These are phyloP conservation scores for Alternaria gaisen DNA, from an alignment of 2,329 filamentous ascomycete species.

Conservation along the genomic window DNA sequence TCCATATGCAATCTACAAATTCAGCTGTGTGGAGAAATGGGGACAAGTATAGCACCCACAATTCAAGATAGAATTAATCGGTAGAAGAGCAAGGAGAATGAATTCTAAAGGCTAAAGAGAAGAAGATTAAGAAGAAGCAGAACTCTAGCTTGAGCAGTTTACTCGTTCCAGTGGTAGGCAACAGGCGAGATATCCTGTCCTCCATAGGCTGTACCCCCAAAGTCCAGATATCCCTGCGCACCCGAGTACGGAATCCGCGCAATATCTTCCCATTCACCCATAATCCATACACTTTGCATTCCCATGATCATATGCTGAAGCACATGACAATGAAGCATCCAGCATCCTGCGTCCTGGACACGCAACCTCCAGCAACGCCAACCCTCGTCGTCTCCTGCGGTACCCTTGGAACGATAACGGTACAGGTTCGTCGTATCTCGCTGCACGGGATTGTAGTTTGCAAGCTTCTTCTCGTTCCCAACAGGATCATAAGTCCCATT, in stretches of 20 bases:
- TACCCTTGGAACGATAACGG: slow-evolving; percentile 58
- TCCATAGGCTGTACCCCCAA: slow-evolving; percentile 57
- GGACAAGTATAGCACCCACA: neutral
- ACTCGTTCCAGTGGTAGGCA: slow-evolving; percentile 20
- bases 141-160: neutral
- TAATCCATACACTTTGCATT: slow-evolving; percentile 59
- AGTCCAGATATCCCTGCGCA: slow-evolving; percentile 56
- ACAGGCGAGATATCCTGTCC: slow-evolving; percentile 15
- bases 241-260: slow-evolving; percentile 43
- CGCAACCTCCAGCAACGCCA: slow-evolving; percentile 70
- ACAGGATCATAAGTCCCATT: slow-evolving; percentile 62
- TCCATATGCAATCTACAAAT: neutral
- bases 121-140: neutral
- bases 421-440: slow-evolving; percentile 65
- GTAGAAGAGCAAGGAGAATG: neutral
- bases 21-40: neutral
- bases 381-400: slow-evolving; percentile 56
- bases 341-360: slow-evolving; percentile 62
- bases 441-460: slow-evolving; percentile 48
- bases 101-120: neutral
- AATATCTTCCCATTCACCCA: slow-evolving; percentile 56
- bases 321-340: slow-evolving; percentile 71
- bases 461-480: slow-evolving; percentile 58
- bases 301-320: slow-evolving; percentile 67
- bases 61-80: neutral